Conservation (phyloP, 2,329 filamentous ascomycete genomes). For the Calonectria henricotiae region DNA sequence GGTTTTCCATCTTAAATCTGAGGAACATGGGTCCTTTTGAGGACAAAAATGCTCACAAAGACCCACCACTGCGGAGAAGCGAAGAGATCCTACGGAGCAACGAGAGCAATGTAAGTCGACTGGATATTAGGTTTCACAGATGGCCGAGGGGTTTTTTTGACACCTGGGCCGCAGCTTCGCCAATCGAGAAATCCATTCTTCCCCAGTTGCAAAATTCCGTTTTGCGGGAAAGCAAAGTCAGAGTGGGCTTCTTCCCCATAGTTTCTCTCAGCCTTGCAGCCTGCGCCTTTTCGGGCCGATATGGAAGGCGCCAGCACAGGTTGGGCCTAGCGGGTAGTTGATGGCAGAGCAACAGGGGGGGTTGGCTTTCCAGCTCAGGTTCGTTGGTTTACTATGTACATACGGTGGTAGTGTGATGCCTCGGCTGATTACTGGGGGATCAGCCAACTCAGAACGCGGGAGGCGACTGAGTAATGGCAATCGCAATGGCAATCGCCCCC, state of each 20-base stretch:
- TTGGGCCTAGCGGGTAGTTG: conserved; percentile 42
- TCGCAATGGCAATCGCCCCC: too few species aligned
- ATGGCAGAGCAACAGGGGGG: conserved; percentile 37
- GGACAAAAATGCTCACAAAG: too few species aligned
- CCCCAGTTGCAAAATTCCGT: conserved; percentile 5
- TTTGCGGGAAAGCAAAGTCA: neutral
- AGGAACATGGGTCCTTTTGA: neutral
- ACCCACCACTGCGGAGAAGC: neutral
- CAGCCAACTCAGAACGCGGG: neutral
- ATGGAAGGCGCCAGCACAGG: conserved; percentile 31
- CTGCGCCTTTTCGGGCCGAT: conserved; percentile 54
- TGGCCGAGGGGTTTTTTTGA: neutral
- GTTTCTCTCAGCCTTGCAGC: conserved; percentile 47
- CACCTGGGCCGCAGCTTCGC: conserved; percentile 11
- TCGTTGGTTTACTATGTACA: neutral
- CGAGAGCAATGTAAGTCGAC: neutral
- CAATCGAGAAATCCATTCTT: conserved; percentile 9
- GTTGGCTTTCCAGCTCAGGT: neutral
- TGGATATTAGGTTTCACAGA: too few species aligned
- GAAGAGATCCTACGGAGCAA: neutral
- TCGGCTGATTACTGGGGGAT: neutral
- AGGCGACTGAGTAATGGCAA: neutral
- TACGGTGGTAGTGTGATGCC: conserved; percentile 3
- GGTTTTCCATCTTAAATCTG: neutral
- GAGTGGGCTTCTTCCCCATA: neutral